These are phyloP conservation scores for Mycena metata DNA, from an alignment of 768 basidiomycete genomes.

Conservation along the genomic window DNA sequence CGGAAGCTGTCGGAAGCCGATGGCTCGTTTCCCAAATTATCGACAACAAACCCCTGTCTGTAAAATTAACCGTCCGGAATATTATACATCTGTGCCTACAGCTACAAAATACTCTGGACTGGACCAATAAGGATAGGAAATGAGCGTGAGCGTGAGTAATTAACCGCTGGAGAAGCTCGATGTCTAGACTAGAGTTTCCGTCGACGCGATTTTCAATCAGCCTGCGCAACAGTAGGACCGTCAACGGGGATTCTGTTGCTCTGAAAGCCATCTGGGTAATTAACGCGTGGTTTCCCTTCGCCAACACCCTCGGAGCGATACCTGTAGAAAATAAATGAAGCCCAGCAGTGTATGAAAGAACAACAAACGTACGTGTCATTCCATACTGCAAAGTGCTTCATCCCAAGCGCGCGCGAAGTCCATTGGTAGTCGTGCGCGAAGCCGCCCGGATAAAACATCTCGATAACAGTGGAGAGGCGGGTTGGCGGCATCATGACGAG, in stretches of 20 bases:
- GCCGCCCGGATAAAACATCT: slow-evolving; percentile 85
- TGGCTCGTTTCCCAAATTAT: no score
- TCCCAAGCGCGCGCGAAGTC: slow-evolving; percentile 80
- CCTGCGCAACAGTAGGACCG: slow-evolving; percentile 72
- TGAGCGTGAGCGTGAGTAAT: no score
- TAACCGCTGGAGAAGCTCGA: no score
- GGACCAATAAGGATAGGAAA: no score
- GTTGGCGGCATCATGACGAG: slow-evolving; percentile 86
- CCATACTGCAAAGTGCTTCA: slow-evolving; percentile 84
- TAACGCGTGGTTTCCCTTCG: slow-evolving; percentile 57
- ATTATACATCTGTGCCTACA: no score
- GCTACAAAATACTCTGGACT: no score
- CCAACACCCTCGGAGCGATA: slow-evolving; percentile 50
- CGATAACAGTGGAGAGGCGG: slow-evolving; percentile 83
- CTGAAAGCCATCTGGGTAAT: slow-evolving; percentile 90
- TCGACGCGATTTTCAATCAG: slow-evolving; percentile 78
- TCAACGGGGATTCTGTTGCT: slow-evolving; percentile 81
- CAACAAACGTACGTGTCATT: slow-evolving; percentile 72
- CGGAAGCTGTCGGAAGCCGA: no score
- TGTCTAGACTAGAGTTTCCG: no score
- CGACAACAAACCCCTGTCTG: no score
- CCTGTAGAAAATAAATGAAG: slow-evolving; percentile 41
- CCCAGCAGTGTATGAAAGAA: background rate
- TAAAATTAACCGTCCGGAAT: no score
- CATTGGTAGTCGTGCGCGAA: slow-evolving; percentile 92